These are phyloP conservation scores for Pholiota adiposa DNA, from an alignment of 1,284 basidiomycete species.

Conservation along the genomic window DNA sequence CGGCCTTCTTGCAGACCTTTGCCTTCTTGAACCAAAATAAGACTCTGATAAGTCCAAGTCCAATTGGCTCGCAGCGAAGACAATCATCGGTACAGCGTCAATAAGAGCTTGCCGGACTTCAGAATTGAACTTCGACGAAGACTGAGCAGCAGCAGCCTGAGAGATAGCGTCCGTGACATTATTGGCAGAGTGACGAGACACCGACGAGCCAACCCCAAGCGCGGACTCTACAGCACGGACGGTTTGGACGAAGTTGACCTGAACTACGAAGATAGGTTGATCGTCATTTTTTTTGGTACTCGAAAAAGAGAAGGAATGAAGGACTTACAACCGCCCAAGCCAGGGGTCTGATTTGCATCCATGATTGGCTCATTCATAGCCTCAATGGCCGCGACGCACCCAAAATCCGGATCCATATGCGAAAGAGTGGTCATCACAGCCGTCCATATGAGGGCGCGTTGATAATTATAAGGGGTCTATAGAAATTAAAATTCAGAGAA, in stretches of 20 bases:
- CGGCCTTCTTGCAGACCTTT: slow-evolving; percentile 32
- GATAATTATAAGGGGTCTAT: slow-evolving; percentile 71
- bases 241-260: slow-evolving; percentile 69
- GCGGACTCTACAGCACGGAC: slow-evolving; percentile 66
- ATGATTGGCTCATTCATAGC: slow-evolving; percentile 79
- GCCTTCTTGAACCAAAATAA: too few relatives aligned
- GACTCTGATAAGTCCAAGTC: too few relatives aligned
- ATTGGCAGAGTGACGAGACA: neutral
- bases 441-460: slow-evolving; percentile 76
- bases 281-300: neutral
- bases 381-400: slow-evolving; percentile 69
- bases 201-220: slow-evolving; percentile 53
- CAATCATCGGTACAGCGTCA: slow-evolving; percentile 55
- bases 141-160: slow-evolving; percentile 20
- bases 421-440: slow-evolving; percentile 75
- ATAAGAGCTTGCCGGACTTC: slow-evolving; percentile 50
- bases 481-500: slow-evolving; percentile 6
- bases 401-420: slow-evolving; percentile 71
- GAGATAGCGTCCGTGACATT: slow-evolving; percentile 50
- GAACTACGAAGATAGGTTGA: slow-evolving; percentile 46
- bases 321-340: slow-evolving; percentile 64
- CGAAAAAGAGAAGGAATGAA: neutral
- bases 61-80: slow-evolving; percentile 43
- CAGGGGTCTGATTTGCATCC: slow-evolving; percentile 66
- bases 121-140: slow-evolving; percentile 36